Conservation (phyloP, 805 yeast species). For the Lachancea sp. region DNA sequence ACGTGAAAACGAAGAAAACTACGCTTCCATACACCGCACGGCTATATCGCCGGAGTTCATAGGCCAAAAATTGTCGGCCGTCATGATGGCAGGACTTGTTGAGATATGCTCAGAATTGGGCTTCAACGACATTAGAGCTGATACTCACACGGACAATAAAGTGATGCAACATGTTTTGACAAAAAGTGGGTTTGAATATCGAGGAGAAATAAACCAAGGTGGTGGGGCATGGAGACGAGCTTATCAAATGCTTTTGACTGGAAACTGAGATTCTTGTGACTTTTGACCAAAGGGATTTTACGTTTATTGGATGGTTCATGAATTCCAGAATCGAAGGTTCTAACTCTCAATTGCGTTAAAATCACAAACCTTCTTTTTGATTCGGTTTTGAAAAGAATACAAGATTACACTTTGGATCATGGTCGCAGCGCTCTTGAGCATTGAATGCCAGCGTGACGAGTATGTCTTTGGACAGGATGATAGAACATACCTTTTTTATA, state of each 20-base stretch:
- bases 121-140: conserved; percentile 2
- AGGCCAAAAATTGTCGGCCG: neutral
- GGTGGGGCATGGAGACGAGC: neutral
- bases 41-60: conserved; percentile 1
- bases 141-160: conserved; percentile 3
- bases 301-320: too few species aligned
- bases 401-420: too few species aligned
- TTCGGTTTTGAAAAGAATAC: too few species aligned
- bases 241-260: neutral
- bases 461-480: too few species aligned
- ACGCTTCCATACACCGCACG: conserved; percentile 3
- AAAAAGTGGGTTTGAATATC: conserved; percentile 2
- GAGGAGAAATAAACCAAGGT: neutral
- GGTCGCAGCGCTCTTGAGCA: too few species aligned
- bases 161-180: neutral
- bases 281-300: neutral
- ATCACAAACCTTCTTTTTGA: too few species aligned
- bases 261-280: neutral
- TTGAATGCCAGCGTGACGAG: too few species aligned
- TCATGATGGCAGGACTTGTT: neutral
- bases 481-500: too few species aligned
- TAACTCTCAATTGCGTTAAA: too few species aligned
- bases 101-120: neutral
- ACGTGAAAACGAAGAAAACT: neutral
- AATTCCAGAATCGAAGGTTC: too few species aligned